Evolutionary conservation across 495 filamentous ascomycete genomes (phyloP), one percentile per base, ranked within the genome.

Genomic region (Filosporella fistucella): DNA sequence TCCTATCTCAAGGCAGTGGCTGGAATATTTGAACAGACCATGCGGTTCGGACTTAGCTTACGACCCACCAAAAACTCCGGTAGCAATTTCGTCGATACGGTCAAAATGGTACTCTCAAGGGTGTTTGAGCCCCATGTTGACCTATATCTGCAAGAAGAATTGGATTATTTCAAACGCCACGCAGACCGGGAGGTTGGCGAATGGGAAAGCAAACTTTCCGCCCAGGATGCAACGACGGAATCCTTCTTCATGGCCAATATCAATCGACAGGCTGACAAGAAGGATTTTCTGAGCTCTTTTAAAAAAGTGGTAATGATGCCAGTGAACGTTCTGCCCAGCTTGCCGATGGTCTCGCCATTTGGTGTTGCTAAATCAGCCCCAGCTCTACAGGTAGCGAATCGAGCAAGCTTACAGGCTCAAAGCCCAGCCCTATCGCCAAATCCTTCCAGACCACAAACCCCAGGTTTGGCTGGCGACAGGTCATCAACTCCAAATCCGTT

Each of bases 281-380:
- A 84, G 35, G 94, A 99, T 63, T 99, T 99, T 58, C 60, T 99
- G 54, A 91, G 81, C 14, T 94, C 90, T 1, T 99, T 99, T 71
- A 96, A 89, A 64, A 97, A 99, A 60, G 93, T 99, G 9, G 88
- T 99, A 53, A 95, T 97, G 87, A 89, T 95, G 82, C 94, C 94
- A 18, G 91, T 97, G 23, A 93, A 88, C 39, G 89, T 91, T 20
- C 67, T 97, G 3, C 89, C 88, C 3, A 73, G 63, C 5, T 77
- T 84, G 39, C 71, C 71, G 33, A 63, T 67, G 5, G 52, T 48
- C 14, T 80, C 78, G 29, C 72, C 70, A 17, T 57, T 57, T 38
- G 42, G 45, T 14, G 29, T 62, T 8, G 58, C 67, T 10, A 54
- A 51, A 21, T 29, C 49, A 17, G 36, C 41, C 16, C 44, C 47